phyloP scores from a whole-genome alignment of 371 early-diverging fungal species.

The Haplosporangium sp. region DNA sequence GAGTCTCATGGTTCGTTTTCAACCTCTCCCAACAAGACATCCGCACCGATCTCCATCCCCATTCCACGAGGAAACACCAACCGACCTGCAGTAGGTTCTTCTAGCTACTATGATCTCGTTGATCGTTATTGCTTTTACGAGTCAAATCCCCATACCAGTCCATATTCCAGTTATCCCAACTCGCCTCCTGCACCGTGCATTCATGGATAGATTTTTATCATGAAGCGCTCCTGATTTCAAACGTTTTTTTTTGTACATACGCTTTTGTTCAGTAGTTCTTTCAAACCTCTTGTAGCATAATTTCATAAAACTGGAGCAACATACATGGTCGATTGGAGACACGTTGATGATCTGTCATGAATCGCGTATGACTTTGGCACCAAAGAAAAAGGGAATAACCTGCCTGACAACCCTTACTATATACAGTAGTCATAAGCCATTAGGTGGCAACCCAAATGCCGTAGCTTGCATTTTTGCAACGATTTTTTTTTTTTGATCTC shows the following conservation, averaged over 20 bases:
- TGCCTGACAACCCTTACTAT: no score
- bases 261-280: neutral
- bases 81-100: slow-evolving; percentile 44
- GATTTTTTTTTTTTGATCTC: no score
- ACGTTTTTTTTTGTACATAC: neutral
- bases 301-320: no score
- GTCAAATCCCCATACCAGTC: slow-evolving; percentile 40
- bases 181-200: slow-evolving; percentile 47
- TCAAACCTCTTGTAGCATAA: neutral
- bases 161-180: slow-evolving; percentile 36
- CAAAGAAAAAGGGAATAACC: no score
- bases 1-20: slow-evolving; percentile 20
- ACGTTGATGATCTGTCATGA: no score
- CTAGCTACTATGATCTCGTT: slow-evolving; percentile 50
- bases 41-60: slow-evolving; percentile 39
- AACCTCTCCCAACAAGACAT: slow-evolving; percentile 6
- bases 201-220: slow-evolving; percentile 12
- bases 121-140: slow-evolving; percentile 53
- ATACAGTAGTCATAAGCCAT: no score
- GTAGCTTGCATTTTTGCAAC: no score
- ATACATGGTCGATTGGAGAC: no score
- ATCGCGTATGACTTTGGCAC: no score
- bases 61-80: neutral
- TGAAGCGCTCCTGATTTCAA: neutral
- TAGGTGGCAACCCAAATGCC: no score